Evolutionary conservation across 2,329 filamentous ascomycete genomes (phyloP), one percentile per base, ranked within the genome.

Genomic region (Exophiala calicioides): DNA sequence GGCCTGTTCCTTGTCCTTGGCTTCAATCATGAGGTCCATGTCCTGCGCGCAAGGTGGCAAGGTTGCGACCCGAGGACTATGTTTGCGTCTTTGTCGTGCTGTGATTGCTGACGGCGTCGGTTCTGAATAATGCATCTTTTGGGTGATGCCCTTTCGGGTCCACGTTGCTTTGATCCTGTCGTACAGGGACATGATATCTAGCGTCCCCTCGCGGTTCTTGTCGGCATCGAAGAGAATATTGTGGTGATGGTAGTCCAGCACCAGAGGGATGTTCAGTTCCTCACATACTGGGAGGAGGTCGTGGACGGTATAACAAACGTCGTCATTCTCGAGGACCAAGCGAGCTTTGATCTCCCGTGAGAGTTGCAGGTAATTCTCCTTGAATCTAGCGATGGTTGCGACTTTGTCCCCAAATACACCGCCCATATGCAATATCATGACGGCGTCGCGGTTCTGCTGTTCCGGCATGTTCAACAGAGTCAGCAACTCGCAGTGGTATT

Each of bases 1-100:
- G 0, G 91, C 90, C 66, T 97, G 91, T 65, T 97, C 91, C 68
- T 97, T 97, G 63, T 96, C 91, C 65, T 97, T 97, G 36, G 91
- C 91, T 70, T 97, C 91, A 50, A 97, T 96, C 91, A 97, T 97
- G n/a, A 97, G 74, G 62, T 96, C 91, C 85, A 94, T 93, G 23
- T 86, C 83, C 1, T 80, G 72, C 3, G 83, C 76, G 60, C 91
- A 96, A 0, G 91, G 90, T 1, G 91, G 91, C 1, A 97, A 68
- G 1, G 83, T 86, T 55, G 77, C 77, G 1, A 95, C 89, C 6
- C 91, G 80, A 0, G 88, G 78, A 26, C 83, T 89, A 62, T 97
- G 91, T 67, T 95, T 96, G 48, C 91, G 79, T 20, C 90, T 76
- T 56, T 95, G 85, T 0, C 82, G 78, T 0, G 78, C 79, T 1